Evolutionary conservation across 2,329 filamentous ascomycete species (phyloP).

Genomic region (Epichloe hybrida): DNA sequence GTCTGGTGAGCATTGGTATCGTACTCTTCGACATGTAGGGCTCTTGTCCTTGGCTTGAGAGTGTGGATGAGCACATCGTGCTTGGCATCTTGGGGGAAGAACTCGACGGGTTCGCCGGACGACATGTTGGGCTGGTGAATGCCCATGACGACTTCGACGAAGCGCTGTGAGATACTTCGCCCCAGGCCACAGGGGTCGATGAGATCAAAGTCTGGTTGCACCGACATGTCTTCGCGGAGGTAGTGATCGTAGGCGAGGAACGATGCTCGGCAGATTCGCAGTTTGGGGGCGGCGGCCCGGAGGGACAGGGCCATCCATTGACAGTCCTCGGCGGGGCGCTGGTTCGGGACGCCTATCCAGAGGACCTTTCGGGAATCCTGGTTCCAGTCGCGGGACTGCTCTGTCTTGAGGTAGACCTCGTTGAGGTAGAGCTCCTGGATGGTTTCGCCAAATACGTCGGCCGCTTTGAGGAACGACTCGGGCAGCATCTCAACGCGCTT

Average conservation of each 20-base stretch:
- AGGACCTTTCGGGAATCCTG: constrained; percentile 22
- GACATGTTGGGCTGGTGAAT: constrained; percentile 23
- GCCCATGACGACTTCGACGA: constrained; percentile 31
- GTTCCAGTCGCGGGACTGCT: constrained; percentile 22
- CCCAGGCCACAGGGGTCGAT: constrained; percentile 27
- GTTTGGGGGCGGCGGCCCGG: constrained; percentile 20
- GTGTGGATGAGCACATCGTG: constrained; percentile 14
- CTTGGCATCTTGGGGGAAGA: constrained; percentile 16
- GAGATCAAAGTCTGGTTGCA: constrained; percentile 23
- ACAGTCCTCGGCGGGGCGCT: constrained; percentile 21
- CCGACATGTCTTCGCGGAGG: constrained; percentile 17
- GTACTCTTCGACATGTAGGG: constrained; percentile 19
- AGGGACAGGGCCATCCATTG: constrained; percentile 30
- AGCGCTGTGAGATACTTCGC: constrained; percentile 29
- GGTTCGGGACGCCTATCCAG: constrained; percentile 33
- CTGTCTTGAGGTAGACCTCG: constrained; percentile 30
- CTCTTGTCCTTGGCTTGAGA: constrained; percentile 14
- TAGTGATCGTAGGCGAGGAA: constrained; percentile 31
- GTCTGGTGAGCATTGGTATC: constrained; percentile 23
- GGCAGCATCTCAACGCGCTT: constrained; percentile 27
- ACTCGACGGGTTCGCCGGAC: constrained; percentile 21
- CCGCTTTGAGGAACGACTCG: constrained; percentile 20
- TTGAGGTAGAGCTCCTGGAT: constrained; percentile 32
- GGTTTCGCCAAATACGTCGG: constrained; percentile 22
- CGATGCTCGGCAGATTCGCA: constrained; percentile 30